Percentiles rank a stretch among this genome's conserved stretches.
Evolutionary conservation across 2,329 filamentous ascomycete species (phyloP).

Genomic region (Curvularia hawaiiensis): DNA sequence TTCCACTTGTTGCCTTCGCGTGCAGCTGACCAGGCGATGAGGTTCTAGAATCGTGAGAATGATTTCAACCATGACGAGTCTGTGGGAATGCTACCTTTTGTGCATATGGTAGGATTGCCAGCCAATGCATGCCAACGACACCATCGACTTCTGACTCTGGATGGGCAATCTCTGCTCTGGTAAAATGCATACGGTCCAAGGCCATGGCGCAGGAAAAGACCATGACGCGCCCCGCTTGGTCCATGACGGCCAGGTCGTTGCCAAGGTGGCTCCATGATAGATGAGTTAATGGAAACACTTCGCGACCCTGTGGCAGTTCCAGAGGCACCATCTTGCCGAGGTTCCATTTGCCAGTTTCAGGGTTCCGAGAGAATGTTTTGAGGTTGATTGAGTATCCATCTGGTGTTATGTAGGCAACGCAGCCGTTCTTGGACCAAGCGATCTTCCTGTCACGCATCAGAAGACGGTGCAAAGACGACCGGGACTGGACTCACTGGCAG

Average conservation of each 20-base stretch:
- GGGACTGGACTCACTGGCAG: conserved; percentile 72
- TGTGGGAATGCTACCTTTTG: conserved; percentile 37
- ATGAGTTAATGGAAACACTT: conserved; percentile 74
- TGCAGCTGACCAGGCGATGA: conserved; percentile 48
- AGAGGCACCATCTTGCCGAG: conserved; percentile 74
- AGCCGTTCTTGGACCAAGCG: conserved; percentile 86
- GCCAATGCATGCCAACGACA: conserved; percentile 86
- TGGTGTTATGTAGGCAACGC: conserved; percentile 78
- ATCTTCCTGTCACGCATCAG: conserved; percentile 63
- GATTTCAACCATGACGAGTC: neutral
- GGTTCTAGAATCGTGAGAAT: conserved; percentile 33
- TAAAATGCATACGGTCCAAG: conserved; percentile 72
- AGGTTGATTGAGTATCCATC: conserved; percentile 75
- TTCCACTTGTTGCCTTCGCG: conserved; percentile 61
- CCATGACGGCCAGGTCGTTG: conserved; percentile 82
- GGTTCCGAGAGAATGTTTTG: conserved; percentile 71
- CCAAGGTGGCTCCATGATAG: conserved; percentile 79
- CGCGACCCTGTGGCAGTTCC: conserved; percentile 65
- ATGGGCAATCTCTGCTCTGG: conserved; percentile 69
- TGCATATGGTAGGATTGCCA: conserved; percentile 56
- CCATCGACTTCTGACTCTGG: conserved; percentile 74
- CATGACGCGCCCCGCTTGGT: conserved; percentile 76
- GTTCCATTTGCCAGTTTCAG: conserved; percentile 73
- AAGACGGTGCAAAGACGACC: neutral
- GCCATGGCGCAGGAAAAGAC: conserved; percentile 74